Evolutionary conservation across 345 rosid genomes (phyloP).

Genomic region (Dipteronia sinensis): DNA sequence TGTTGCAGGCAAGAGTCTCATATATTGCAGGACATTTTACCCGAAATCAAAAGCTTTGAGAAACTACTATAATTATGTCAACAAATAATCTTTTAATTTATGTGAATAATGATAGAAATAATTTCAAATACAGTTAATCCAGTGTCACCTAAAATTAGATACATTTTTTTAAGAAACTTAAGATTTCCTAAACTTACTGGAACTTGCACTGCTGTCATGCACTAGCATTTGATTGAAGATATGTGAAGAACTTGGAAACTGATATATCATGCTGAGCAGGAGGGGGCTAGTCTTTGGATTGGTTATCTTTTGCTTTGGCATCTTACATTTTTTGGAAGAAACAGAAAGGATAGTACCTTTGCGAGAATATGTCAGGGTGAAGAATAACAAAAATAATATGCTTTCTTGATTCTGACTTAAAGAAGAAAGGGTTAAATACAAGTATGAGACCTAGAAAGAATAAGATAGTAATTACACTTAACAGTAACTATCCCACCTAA

Average conservation of each 20-base stretch:
- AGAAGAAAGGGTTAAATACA: no score
- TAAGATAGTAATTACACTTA: no score
- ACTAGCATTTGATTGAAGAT: background rate
- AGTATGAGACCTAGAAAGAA: no score
- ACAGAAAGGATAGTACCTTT: background rate
- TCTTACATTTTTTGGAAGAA: conserved; percentile 1
- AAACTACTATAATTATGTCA: background rate
- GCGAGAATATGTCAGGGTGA: background rate
- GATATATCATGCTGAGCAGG: background rate
- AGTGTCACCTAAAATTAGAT: background rate
- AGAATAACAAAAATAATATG: no score
- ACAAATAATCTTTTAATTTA: background rate
- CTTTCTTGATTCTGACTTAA: no score
- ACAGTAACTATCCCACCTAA: no score
- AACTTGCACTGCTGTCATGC: background rate
- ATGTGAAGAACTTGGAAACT: background rate
- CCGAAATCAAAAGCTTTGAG: background rate
- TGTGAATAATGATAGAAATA: background rate
- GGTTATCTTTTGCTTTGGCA: background rate
- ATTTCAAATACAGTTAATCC: background rate
- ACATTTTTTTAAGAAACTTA: background rate
- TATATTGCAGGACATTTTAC: background rate
- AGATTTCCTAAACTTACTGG: background rate
- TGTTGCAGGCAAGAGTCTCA: background rate
- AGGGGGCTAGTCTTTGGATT: background rate